Conservation (phyloP, 768 basidiomycete genomes). For the Fomitopsis serialis region DNA sequence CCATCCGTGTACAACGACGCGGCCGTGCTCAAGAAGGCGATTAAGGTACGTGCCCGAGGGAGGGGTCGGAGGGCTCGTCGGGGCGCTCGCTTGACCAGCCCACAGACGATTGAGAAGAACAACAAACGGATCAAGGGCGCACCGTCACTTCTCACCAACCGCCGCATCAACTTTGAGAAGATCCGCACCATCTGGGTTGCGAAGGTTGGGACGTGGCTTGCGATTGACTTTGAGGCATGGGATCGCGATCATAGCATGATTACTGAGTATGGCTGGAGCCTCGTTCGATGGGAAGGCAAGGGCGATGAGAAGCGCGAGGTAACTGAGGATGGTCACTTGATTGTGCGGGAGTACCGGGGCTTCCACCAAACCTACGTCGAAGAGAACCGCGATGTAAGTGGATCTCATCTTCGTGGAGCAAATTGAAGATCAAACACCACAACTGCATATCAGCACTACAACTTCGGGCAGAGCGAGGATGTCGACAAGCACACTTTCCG, state of each 20-base stretch:
- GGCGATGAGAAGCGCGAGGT: slow-evolving; percentile 53
- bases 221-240: slow-evolving; percentile 83
- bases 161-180: slow-evolving; percentile 64
- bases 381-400: slow-evolving; percentile 41
- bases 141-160: slow-evolving; percentile 45
- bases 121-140: slow-evolving; percentile 73
- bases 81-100: not conserved
- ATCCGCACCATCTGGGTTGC: slow-evolving; percentile 58
- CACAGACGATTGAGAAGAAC: slow-evolving; percentile 69
- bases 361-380: slow-evolving; percentile 63
- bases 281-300: slow-evolving; percentile 48
- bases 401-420: not conserved
- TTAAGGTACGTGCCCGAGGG: slow-evolving; percentile 46
- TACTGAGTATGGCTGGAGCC: slow-evolving; percentile 82
- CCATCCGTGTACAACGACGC: slow-evolving; percentile 53
- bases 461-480: slow-evolving; percentile 57
- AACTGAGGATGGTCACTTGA: slow-evolving; percentile 53
- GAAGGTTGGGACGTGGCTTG: slow-evolving; percentile 66
- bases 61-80: not conserved
- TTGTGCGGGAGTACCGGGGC: slow-evolving; percentile 57
- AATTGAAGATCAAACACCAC: not conserved
- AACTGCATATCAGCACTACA: slow-evolving; percentile 45
- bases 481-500: slow-evolving; percentile 50
- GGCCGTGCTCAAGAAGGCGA: slow-evolving; percentile 46
- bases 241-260: slow-evolving; percentile 67